phyloP scores from a whole-genome alignment of 768 basidiomycete genomes.

The Podaxis carcinomalis region DNA sequence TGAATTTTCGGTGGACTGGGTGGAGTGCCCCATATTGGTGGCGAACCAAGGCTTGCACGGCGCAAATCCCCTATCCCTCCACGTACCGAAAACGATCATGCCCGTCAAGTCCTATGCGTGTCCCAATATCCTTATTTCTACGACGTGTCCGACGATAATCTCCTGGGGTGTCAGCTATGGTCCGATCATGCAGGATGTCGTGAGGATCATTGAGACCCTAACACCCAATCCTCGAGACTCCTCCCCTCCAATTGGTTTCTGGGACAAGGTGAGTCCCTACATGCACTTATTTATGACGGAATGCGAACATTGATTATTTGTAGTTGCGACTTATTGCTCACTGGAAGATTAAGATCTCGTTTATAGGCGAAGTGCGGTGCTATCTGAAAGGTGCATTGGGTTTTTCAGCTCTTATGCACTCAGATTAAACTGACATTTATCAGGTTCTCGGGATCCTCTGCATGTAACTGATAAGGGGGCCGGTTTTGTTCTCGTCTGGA shows the following conservation, averaged over 20 bases:
- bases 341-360: slow-evolving; percentile 69
- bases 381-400: slow-evolving; percentile 76
- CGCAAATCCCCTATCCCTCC: slow-evolving; percentile 49
- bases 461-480: slow-evolving; percentile 64
- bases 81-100: slow-evolving; percentile 89
- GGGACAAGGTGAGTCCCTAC: slow-evolving; percentile 74
- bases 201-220: slow-evolving; percentile 77
- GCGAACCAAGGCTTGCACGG: slow-evolving; percentile 46
- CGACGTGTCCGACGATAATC: slow-evolving; percentile 63
- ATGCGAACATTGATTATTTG: slow-evolving; percentile 1
- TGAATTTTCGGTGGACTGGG: slow-evolving; percentile 63
- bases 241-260: slow-evolving; percentile 84
- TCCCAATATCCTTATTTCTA: slow-evolving; percentile 65
- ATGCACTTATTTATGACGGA: background rate
- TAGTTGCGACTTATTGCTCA: slow-evolving; percentile 79
- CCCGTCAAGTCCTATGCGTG: slow-evolving; percentile 90
- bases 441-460: slow-evolving; percentile 84
- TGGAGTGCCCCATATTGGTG: slow-evolving; percentile 63
- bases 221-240: slow-evolving; percentile 74
- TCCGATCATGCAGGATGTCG: slow-evolving; percentile 82
- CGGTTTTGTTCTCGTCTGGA: slow-evolving; percentile 85
- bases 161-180: slow-evolving; percentile 89
- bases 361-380: slow-evolving; percentile 67
- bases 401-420: background rate
- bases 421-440: slow-evolving; percentile 4